Evolutionary conservation across 345 rosid genomes (phyloP), one percentile per base, ranked within the genome.

Genomic region (Boechera stricta): DNA sequence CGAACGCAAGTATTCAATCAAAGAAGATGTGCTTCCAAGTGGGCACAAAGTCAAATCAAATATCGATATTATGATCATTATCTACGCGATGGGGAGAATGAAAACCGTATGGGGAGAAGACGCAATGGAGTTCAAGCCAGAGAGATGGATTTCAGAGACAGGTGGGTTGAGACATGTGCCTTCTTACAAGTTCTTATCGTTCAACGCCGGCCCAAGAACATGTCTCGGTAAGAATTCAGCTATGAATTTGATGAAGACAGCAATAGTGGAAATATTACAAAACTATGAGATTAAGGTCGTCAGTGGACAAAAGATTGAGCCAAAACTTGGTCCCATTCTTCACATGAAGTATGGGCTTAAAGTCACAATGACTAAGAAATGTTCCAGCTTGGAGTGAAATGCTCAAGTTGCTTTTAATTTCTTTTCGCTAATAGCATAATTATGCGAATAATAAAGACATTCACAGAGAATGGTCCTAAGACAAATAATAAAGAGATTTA

Each of bases 1-100:
- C 10, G 5, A 56, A 13, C 38, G 61, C 38, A 56, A 29, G 61
- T 56, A 38, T 56, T 21, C 61, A 29, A 13, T 56, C 10, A 2
- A 31, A 56, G 2, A 6, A 56, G 61, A 56, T 29, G 61, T 29
- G 5, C 61, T 56, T 56, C 61, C 61, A 56, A 56, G 61, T 56
- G 61, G 61, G 1, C 61, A 56, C 10, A 31, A 56, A 12, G 61
- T 56, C 10, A 13, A 29, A 29, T 1, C 36, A 31, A 56, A 6
- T 56, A 15, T 6, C 1, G 13, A 56, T 13, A 56, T 56, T 31
- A 29, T 56, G 61, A 32, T 56, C 61, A 6, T 15, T 56, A 56
- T 56, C 6, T 32, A 56, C 1, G 13, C 56, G 1, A 21, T 52
- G 29, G 56, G 31, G 13, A 21, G 56, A 21, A 52, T 52, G 56